Conservation (phyloP, 192 early-diverging fungal species). For the Neocallimastix lanati region DNA sequence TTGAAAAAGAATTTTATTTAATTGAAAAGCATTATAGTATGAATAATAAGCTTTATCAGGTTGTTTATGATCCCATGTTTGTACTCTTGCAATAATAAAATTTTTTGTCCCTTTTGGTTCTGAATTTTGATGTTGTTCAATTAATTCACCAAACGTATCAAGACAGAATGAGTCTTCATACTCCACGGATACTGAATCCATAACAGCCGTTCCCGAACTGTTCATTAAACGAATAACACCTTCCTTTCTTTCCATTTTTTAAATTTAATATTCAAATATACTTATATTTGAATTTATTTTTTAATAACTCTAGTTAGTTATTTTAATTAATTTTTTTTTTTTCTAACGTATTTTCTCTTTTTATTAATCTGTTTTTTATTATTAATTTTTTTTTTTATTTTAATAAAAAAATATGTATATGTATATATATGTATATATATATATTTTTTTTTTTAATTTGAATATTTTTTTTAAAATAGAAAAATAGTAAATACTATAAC, state of each 20-base stretch:
- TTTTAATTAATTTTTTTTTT: too few species aligned
- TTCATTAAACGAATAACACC: conserved; percentile 28
- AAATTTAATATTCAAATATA: too few species aligned
- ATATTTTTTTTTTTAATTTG: too few species aligned
- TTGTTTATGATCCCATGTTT: conserved; percentile 43
- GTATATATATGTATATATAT: too few species aligned
- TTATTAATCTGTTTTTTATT: too few species aligned
- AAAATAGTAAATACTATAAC: too few species aligned
- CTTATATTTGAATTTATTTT: too few species aligned
- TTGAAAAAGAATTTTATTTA: conserved; percentile 46
- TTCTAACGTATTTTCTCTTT: too few species aligned
- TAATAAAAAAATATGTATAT: too few species aligned
- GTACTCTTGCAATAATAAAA: conserved; percentile 44
- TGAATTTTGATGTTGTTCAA: conserved; percentile 12
- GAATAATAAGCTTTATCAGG: conserved; percentile 31
- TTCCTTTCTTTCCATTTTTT: not conserved
- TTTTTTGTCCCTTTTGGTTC: conserved; percentile 2
- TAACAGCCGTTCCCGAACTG: conserved; percentile 17
- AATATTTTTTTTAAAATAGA: too few species aligned
- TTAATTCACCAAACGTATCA: conserved; percentile 33
- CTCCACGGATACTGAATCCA: conserved; percentile 32
- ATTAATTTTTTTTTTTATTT: too few species aligned
- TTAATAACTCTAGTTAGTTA: too few species aligned
- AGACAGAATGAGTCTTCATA: conserved; percentile 44
- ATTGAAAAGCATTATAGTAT: conserved; percentile 40